These are phyloP conservation scores for Speleostelium caveatum DNA, from an alignment of 78 protist genomes.

Conservation along the genomic window DNA sequence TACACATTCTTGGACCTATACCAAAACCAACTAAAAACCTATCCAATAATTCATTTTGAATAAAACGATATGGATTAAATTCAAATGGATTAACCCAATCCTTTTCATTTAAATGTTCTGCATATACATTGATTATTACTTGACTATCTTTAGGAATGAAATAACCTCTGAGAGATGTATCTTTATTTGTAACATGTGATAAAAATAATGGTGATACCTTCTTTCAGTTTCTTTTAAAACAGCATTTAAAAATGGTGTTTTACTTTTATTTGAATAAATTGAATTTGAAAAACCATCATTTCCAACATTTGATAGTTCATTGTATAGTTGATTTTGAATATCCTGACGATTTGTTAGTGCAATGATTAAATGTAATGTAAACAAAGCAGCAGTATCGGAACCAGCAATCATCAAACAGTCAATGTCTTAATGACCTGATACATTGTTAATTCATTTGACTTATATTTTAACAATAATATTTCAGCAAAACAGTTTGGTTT, in stretches of 20 bases:
- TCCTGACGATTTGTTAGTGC: background rate
- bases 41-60: background rate
- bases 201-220: background rate
- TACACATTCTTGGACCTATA: conserved; percentile 17
- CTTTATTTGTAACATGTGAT: conserved; percentile 1
- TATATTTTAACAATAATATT: conserved; percentile 3
- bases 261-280: background rate
- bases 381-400: conserved; percentile 6
- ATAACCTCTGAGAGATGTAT: background rate
- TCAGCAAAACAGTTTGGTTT: background rate
- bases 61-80: conserved; percentile 10
- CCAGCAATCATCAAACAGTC: background rate
- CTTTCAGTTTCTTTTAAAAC: conserved; percentile 19
- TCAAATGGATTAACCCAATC: conserved; percentile 19
- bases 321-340: background rate
- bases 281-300: background rate
- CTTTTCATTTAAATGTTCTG: conserved; percentile 6
- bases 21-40: conserved; percentile 1
- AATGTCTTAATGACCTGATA: background rate
- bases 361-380: conserved; percentile 6
- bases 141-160: background rate
- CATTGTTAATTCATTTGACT: background rate
- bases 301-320: background rate
- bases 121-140: background rate
- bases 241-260: conserved; percentile 8